Percentiles rank a stretch among this genome's conserved stretches.
These are phyloP conservation scores for Fragosphaeria purpurea DNA, from an alignment of 2,329 filamentous ascomycete species.

Conservation along the genomic window DNA sequence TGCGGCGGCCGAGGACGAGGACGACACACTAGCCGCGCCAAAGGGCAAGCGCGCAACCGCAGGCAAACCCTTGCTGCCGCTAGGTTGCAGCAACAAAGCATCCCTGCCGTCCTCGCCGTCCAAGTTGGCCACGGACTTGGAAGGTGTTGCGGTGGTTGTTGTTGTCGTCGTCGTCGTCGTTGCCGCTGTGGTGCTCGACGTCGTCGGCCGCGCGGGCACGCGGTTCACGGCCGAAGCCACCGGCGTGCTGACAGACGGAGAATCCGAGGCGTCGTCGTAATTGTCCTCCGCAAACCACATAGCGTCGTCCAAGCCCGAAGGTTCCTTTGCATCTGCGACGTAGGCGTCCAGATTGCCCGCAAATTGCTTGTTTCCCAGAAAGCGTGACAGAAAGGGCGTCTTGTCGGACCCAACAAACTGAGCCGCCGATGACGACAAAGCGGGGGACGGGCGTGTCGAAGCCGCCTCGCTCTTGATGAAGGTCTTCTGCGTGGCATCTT, in stretches of 20 bases:
- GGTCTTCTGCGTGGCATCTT: conserved; percentile 10
- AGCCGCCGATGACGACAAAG: neutral
- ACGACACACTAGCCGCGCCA: conserved; percentile 28
- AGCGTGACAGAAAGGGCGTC: conserved; percentile 56
- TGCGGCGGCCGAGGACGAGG: conserved; percentile 19
- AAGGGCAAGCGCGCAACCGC: conserved; percentile 29
- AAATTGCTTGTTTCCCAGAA: conserved; percentile 54
- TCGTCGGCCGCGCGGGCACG: conserved; percentile 47
- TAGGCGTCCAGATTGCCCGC: conserved; percentile 47
- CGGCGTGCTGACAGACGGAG: neutral
- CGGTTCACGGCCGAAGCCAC: conserved; percentile 33
- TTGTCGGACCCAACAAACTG: conserved; percentile 45
- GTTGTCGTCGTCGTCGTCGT: no score
- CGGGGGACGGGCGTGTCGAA: neutral
- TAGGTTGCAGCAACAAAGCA: conserved; percentile 28
- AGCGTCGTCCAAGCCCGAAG: conserved; percentile 35
- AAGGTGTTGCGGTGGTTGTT: conserved; percentile 19
- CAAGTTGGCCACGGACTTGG: conserved; percentile 23
- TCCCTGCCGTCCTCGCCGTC: conserved; percentile 1
- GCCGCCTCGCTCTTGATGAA: conserved; percentile 6
- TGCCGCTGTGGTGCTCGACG: conserved; percentile 22
- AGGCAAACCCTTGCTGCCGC: conserved; percentile 47
- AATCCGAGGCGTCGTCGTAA: conserved; percentile 35
- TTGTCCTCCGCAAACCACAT: conserved; percentile 43
- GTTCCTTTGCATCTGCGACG: conserved; percentile 50